A percentile compares a stretch with the other conserved stretches of the same genome.
Conservation (phyloP, 2,329 filamentous ascomycete species). For the Dothistroma pini region DNA sequence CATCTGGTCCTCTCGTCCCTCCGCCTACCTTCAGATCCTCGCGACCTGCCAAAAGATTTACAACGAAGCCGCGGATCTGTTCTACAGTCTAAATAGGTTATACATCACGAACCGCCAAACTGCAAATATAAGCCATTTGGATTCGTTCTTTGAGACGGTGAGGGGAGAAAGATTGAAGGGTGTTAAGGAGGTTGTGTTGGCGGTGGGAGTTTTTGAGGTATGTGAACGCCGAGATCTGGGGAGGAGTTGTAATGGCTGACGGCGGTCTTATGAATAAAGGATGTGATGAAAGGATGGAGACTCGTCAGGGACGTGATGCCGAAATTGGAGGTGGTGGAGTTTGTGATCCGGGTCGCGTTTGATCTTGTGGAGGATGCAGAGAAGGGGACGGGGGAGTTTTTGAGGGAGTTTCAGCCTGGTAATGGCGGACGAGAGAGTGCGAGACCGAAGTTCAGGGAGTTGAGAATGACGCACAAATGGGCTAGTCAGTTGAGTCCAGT, state of each 20-base stretch:
- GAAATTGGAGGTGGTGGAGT: neutral
- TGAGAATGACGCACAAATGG: constrained; percentile 3
- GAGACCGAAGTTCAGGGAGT: neutral
- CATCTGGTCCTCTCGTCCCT: neutral
- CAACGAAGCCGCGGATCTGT: neutral
- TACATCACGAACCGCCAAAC: constrained; percentile 2
- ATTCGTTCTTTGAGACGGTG: neutral
- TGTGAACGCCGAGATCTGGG: neutral
- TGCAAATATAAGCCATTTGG: neutral
- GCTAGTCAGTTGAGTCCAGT: constrained; percentile 1
- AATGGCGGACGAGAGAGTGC: neutral
- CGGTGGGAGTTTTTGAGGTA: neutral
- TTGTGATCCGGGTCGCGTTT: neutral
- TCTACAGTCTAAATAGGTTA: constrained; percentile 1
- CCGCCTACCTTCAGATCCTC: neutral
- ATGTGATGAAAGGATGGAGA: neutral
- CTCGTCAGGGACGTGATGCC: neutral
- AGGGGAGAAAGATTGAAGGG: neutral
- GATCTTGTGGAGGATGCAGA: neutral
- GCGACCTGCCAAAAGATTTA: neutral
- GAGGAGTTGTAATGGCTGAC: too few species aligned
- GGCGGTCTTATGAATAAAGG: neutral
- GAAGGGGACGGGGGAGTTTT: neutral
- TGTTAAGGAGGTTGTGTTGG: neutral
- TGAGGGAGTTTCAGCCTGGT: neutral